Base-by-base conservation (phyloP, 768 basidiomycete species). In the Rhizopogon salebrosus region DNA sequence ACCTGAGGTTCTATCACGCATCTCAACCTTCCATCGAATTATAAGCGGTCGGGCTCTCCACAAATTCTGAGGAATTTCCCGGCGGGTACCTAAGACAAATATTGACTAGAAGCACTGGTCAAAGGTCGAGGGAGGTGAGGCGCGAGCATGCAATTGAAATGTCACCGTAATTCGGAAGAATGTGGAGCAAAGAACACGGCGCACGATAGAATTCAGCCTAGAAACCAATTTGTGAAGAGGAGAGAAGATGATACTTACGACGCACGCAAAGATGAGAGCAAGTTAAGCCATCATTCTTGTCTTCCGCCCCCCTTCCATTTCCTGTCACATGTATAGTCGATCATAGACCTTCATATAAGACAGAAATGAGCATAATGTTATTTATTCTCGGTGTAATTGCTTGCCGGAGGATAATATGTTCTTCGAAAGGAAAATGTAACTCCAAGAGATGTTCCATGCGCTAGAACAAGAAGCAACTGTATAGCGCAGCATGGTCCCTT, bases 271-370 rank as follows among this genome's bases (percentile, higher is more conserved):
- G 37, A 34, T 14, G 20, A 46, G 45, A 46, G 20, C 14, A 14
- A 31, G 31, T 46, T 46, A 46, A 22, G 6, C 20, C 45, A 46
- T 46, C 45, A 46, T 46, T 46, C 45, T 46, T 34, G 31, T 23
- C 22, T 31, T 27, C 35, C 45, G 22, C 34, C 20, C 8, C 9
- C 20, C 66, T 68, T 68, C 66, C 66, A 68, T 68, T 68, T 59
- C 59, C 55, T 56, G 46, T 53, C 68, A 70, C 64, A n/a, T n/a
- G 61, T 66, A 59, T 16, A 24, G 54, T 57, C 57, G 59, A 60
- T 61, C 68, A 64, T 54, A 66, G 40, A 43, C 39, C 42, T 53
- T 55, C 60, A 59, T n/a, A 50, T 52, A 60, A 43, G 49, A 58
- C 45, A 58, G 56, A 62, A 54, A 35, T 52, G 58, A 57, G 52